phyloP scores from a whole-genome alignment of 805 yeast species.

The Pichia pseudocactophila region DNA sequence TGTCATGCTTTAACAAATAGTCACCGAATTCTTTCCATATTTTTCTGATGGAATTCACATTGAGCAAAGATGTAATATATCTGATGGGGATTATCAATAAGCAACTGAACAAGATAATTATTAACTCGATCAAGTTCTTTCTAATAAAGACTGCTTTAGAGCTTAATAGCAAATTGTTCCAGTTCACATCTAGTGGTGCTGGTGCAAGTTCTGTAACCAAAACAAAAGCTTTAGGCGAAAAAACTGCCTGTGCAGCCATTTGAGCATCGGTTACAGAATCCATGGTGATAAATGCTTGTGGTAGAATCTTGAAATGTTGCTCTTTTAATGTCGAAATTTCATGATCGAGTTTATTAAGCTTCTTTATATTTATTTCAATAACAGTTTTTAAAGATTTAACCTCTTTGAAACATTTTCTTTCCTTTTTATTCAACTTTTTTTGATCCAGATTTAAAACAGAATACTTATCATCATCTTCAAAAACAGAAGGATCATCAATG shows the following conservation, averaged over 20 bases:
- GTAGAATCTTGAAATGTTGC: constrained; percentile 33
- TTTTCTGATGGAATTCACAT: constrained; percentile 45
- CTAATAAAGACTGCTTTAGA: constrained; percentile 29
- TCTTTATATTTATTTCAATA: constrained; percentile 28
- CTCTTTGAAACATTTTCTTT: constrained; percentile 1
- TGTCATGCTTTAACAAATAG: constrained; percentile 40
- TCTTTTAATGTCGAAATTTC: constrained; percentile 28
- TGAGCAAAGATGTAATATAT: constrained; percentile 47
- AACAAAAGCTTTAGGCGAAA: constrained; percentile 82
- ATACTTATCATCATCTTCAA: not conserved
- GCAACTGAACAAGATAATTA: constrained; percentile 41
- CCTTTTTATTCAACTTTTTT: not conserved
- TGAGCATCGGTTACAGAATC: constrained; percentile 92
- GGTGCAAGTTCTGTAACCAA: constrained; percentile 85
- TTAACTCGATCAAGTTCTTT: constrained; percentile 24
- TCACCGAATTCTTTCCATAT: constrained; percentile 53
- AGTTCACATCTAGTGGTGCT: constrained; percentile 89
- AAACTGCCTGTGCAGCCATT: constrained; percentile 92
- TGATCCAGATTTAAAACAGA: constrained; percentile 1
- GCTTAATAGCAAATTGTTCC: constrained; percentile 50
- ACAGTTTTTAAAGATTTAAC: constrained; percentile 20
- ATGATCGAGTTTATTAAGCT: constrained; percentile 31
- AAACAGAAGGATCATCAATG: not conserved
- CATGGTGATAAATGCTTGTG: constrained; percentile 77
- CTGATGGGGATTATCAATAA: constrained; percentile 47